These are phyloP conservation scores for Albatrellus ellisii DNA, from an alignment of 768 basidiomycete genomes.

Conservation along the genomic window DNA sequence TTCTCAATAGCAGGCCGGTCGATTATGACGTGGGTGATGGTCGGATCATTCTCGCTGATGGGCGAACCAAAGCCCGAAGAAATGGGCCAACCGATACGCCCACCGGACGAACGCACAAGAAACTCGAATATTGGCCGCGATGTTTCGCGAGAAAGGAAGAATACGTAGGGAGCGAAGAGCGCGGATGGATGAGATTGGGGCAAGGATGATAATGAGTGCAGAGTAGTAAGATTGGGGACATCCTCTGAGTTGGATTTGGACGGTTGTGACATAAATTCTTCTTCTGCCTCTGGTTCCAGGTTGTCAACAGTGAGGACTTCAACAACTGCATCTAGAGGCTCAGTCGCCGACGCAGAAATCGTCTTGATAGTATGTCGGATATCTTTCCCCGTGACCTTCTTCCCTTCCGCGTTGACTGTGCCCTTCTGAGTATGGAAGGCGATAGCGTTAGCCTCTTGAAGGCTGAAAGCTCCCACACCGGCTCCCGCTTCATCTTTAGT, in stretches of 20 bases:
- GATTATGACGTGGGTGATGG: constrained; percentile 91
- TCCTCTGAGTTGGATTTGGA: constrained; percentile 37
- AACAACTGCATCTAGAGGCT: constrained; percentile 20
- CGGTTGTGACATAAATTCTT: constrained; percentile 56
- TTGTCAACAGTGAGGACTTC: constrained; percentile 18
- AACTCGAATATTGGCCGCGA: constrained; percentile 92
- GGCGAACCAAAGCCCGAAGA: constrained; percentile 78
- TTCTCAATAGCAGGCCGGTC: constrained; percentile 62
- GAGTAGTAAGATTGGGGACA: constrained; percentile 44
- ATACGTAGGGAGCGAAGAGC: constrained; percentile 76
- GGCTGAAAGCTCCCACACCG: constrained; percentile 76
- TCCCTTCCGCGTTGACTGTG: constrained; percentile 25
- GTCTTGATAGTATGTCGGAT: constrained; percentile 52
- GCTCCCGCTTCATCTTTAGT: constrained; percentile 77
- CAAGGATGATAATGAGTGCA: constrained; percentile 49
- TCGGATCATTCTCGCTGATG: constrained; percentile 59
- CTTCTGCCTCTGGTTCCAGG: constrained; percentile 25
- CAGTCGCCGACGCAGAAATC: constrained; percentile 22
- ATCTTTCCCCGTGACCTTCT: constrained; percentile 41
- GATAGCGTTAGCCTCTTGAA: constrained; percentile 41
- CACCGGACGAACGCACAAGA: constrained; percentile 83
- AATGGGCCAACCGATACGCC: constrained; percentile 79
- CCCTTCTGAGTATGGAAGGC: constrained; percentile 12
- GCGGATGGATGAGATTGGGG: constrained; percentile 43
- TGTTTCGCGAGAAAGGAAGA: constrained; percentile 90